Percentiles rank a stretch among this genome's conserved stretches.
Conservation (phyloP, 140 eudicot genomes). For the Flaveria floridana region DNA sequence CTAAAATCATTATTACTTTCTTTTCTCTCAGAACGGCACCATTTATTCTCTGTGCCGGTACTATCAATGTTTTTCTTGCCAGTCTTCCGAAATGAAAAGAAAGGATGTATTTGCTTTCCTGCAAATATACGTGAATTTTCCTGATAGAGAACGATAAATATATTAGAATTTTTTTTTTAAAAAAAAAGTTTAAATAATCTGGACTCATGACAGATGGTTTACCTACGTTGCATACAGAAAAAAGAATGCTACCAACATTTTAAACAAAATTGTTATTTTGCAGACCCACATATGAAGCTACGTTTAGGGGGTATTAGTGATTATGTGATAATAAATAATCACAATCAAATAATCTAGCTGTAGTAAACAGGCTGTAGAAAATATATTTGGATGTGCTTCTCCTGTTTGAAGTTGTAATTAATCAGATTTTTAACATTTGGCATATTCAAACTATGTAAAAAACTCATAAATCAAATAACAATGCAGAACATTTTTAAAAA, state of each 20-base stretch:
- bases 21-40: slow-evolving; percentile 42
- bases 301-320: not conserved
- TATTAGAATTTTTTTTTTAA: slow-evolving; percentile 12
- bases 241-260: not conserved
- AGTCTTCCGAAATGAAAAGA: slow-evolving; percentile 62
- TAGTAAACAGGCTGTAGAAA: not conserved
- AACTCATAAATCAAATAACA: not conserved
- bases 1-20: slow-evolving; percentile 42
- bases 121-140: slow-evolving; percentile 84
- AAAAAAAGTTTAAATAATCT: not conserved
- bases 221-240: not conserved
- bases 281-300: slow-evolving; percentile 5
- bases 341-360: slow-evolving; percentile 5
- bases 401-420: slow-evolving; percentile 2
- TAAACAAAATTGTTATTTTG: not conserved
- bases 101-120: slow-evolving; percentile 88
- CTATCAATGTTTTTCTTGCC: slow-evolving; percentile 51
- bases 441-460: not conserved
- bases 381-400: not conserved
- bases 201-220: not conserved
- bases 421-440: not conserved
- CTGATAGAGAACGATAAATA: slow-evolving; percentile 43
- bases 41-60: slow-evolving; percentile 45
- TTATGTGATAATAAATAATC: not conserved
- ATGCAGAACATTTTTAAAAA: not conserved